phyloP scores from a whole-genome alignment of 257 asterid genomes.

The Gentiana dahurica region DNA sequence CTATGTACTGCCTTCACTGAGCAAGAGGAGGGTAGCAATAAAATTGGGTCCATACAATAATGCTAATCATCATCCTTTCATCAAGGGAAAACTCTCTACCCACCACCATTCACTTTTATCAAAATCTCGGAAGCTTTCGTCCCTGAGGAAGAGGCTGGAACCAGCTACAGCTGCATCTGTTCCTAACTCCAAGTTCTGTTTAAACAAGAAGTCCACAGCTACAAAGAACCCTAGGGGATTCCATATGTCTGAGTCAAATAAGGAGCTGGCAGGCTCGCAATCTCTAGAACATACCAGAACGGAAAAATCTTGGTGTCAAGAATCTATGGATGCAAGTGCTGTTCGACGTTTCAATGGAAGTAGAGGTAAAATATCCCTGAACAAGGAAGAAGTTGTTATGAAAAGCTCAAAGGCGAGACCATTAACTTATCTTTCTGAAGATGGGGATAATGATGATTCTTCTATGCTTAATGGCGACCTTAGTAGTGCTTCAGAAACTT shows the following conservation, averaged over 20 bases:
- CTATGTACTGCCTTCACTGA: slow-evolving; percentile 15
- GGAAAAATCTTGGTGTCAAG: slow-evolving; percentile 16
- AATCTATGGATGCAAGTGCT: slow-evolving; percentile 16
- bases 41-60: slow-evolving; percentile 7
- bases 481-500: slow-evolving; percentile 17
- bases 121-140: slow-evolving; percentile 34
- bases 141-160: slow-evolving; percentile 36
- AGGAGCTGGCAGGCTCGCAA: slow-evolving; percentile 13
- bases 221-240: slow-evolving; percentile 25
- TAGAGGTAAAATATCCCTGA: slow-evolving; percentile 16
- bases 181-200: slow-evolving; percentile 21
- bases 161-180: slow-evolving; percentile 26
- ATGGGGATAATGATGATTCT: slow-evolving; percentile 18
- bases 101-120: slow-evolving; percentile 23
- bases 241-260: slow-evolving; percentile 29
- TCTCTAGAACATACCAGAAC: slow-evolving; percentile 14
- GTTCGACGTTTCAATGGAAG: slow-evolving; percentile 18
- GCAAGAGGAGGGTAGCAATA: slow-evolving; percentile 22
- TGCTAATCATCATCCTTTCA: slow-evolving; percentile 17
- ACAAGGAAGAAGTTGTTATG: slow-evolving; percentile 21
- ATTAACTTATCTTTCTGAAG: slow-evolving; percentile 22
- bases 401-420: slow-evolving; percentile 20
- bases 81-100: slow-evolving; percentile 19
- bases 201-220: slow-evolving; percentile 22
- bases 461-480: slow-evolving; percentile 15